Percentiles rank a stretch among this genome's conserved stretches.
These are phyloP conservation scores for Suillus spraguei DNA, from an alignment of 768 basidiomycete genomes.

Conservation along the genomic window DNA sequence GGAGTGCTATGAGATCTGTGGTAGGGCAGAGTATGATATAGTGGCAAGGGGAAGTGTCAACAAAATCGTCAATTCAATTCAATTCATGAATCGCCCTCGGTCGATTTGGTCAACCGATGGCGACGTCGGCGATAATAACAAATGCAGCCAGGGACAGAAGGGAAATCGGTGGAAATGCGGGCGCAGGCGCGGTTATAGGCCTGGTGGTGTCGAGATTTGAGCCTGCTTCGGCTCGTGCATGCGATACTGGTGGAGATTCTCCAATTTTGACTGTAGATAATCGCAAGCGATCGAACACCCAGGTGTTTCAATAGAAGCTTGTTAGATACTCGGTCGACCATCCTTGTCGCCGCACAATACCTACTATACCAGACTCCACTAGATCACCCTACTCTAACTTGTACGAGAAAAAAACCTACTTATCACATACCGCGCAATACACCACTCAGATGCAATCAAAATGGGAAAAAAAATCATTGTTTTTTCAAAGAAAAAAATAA, in stretches of 20 bases:
- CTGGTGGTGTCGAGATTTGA: background rate
- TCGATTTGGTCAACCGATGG: background rate
- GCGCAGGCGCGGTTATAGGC: conserved; percentile 1
- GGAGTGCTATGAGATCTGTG: conserved; percentile 80
- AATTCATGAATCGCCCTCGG: conserved; percentile 19
- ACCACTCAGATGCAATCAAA: background rate
- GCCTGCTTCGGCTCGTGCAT: background rate
- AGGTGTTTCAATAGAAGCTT: background rate
- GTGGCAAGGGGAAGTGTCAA: background rate
- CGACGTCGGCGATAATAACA: background rate
- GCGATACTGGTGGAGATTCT: background rate
- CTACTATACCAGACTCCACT: background rate
- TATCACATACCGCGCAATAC: background rate
- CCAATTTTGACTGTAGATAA: background rate
- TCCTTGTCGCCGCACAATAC: background rate
- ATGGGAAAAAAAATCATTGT: background rate
- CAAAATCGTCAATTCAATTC: background rate
- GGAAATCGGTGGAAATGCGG: too few species aligned
- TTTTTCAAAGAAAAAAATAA: background rate
- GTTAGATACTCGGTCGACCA: background rate
- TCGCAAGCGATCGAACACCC: background rate
- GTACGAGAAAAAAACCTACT: background rate
- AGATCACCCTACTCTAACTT: too few species aligned
- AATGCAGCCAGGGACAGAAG: background rate
- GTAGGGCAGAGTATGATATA: conserved; percentile 18